Percentiles rank a stretch among this genome's conserved stretches.
Conservation (phyloP, 169 alveolate genomes). For the Perkinsus marinus region DNA sequence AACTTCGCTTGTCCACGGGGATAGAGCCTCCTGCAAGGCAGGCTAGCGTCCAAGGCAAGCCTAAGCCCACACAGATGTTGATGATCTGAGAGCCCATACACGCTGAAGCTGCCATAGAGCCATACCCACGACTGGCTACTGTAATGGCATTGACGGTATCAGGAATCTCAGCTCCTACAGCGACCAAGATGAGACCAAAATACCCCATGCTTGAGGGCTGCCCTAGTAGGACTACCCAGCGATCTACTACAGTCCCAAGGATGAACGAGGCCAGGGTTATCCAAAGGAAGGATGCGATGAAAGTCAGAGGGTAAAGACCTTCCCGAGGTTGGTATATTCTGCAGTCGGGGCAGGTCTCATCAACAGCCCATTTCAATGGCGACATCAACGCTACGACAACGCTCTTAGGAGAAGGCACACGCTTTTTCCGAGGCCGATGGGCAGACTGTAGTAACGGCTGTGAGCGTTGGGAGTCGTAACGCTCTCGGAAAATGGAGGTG, state of each 20-base stretch:
- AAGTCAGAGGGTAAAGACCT: not conserved
- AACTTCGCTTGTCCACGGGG: not conserved
- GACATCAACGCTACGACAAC: not conserved
- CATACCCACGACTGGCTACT: not conserved
- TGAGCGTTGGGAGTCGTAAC: not conserved
- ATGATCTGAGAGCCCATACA: not conserved
- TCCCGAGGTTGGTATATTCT: not conserved
- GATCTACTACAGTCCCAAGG: not conserved
- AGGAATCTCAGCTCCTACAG: not conserved
- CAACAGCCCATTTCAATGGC: not conserved
- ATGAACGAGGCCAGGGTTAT: not conserved
- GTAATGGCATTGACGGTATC: not conserved
- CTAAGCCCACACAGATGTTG: slow-evolving; percentile 2
- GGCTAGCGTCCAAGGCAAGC: not conserved
- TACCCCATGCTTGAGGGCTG: not conserved
- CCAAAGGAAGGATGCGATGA: not conserved
- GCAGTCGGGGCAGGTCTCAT: slow-evolving; percentile 1
- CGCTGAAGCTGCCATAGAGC: not conserved
- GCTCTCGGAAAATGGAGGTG: not conserved
- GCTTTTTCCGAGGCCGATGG: not conserved
- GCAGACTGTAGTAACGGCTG: not conserved
- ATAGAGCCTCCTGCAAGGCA: not conserved
- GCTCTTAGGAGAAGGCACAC: not conserved
- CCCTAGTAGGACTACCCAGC: not conserved
- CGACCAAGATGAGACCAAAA: not conserved